Percentiles rank a stretch among this genome's conserved stretches.
Conservation (phyloP, 208 protist species). For the Trypanosoma cruzi region DNA sequence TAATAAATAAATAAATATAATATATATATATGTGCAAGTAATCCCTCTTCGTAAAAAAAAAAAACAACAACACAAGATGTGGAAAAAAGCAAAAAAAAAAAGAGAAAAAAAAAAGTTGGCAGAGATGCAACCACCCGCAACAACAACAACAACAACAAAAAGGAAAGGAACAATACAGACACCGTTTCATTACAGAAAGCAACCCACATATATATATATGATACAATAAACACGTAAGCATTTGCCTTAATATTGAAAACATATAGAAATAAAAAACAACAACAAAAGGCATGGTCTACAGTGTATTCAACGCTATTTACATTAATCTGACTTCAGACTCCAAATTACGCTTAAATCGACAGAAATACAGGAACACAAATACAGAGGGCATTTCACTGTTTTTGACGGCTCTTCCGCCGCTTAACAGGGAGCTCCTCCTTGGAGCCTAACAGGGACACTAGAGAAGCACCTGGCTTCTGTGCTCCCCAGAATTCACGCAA, state of each 20-base stretch:
- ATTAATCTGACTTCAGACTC: slow-evolving; percentile 5
- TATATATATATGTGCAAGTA: slow-evolving; percentile 13
- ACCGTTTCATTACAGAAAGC: too few species aligned
- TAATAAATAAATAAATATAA: too few species aligned
- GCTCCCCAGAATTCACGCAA: slow-evolving; percentile 16
- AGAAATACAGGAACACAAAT: slow-evolving; percentile 9
- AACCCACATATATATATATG: slow-evolving; percentile 1
- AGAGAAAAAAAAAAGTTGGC: not conserved
- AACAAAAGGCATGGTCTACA: slow-evolving; percentile 2
- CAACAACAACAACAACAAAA: not conserved
- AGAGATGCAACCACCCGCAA: not conserved
- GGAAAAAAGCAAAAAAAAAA: slow-evolving; percentile 1
- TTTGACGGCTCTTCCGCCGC: slow-evolving; percentile 12
- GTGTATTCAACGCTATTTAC: not conserved
- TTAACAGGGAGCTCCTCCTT: slow-evolving; percentile 19
- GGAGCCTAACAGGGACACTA: slow-evolving; percentile 2
- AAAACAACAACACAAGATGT: slow-evolving; percentile 4
- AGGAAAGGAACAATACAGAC: not conserved
- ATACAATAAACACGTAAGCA: not conserved
- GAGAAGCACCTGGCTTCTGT: not conserved
- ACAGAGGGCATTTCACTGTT: not conserved
- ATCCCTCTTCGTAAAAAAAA: not conserved
- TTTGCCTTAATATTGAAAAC: not conserved
- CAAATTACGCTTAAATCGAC: not conserved
- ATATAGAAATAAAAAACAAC: slow-evolving; percentile 1